Base-by-base conservation (phyloP, 306 rosid genomes). In the Benincasa hispida region DNA sequence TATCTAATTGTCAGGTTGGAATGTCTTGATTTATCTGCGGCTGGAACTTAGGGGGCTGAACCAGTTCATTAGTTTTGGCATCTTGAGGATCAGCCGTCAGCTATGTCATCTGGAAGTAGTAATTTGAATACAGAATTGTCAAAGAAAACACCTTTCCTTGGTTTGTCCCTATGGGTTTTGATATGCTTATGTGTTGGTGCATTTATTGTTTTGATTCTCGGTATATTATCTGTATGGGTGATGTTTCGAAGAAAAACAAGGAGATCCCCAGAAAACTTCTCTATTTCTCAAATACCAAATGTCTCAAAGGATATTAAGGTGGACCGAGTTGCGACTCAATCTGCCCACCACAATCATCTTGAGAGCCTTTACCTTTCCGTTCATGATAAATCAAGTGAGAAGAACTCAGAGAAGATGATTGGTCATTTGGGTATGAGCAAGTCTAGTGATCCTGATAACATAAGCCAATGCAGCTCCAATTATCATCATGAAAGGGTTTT, bases 151-250 rank as follows among this genome's bases (percentile, higher is more conserved):
- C 68, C 89, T 6, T 22, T 90, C 79, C 85, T 91, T 78, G 98
- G 96, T 77, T 82, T 93, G 86, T 87, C 82, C 81, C 80, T 89
- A 74, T 93, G 97, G 97, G 93, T 87, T 86, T 82, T 88, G 87
- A 87, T 93, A 56, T 86, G 97, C 41, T 75, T 93, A 35, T 87
- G 98, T 74, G 94, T 93, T 73, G 94, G 94, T 53, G 96, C 87
- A 25, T 91, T 91, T 82, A 93, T 93, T 79, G 87, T 91, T 42
- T 39, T 87, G 81, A 88, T 93, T 83, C 90, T 93, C 19, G 86
- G 92, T 77, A 76, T 90, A 77, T 69, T 93, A 77, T 90, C 90
- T 2, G 54, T 93, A 82, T 93, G 98, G 96, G 94, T 85, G 60
- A 83, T 87, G 79, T 93, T 86, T 77, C 86, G 94, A 85, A 86